Conservation (phyloP, 345 rosid genomes). For the Syzygium oleosum region DNA sequence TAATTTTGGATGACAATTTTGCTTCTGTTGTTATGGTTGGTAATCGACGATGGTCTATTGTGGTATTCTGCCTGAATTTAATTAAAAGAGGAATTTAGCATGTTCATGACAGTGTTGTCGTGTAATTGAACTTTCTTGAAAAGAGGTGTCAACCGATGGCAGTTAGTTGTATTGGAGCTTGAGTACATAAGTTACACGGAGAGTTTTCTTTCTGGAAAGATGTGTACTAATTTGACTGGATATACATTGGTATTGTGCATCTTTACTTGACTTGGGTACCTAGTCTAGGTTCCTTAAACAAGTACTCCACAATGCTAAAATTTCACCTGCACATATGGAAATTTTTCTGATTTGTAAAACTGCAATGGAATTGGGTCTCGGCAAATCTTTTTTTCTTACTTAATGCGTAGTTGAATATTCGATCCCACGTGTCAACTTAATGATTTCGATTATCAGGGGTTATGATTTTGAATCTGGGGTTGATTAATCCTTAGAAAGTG, state of each 20-base stretch:
- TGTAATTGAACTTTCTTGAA: not conserved
- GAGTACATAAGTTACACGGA: not conserved
- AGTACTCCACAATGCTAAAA: not conserved
- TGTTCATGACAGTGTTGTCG: not conserved
- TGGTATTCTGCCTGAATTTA: not conserved
- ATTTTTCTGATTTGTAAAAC: not conserved
- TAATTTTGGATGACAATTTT: constrained; percentile 94
- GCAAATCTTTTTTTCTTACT: not conserved
- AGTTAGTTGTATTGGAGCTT: not conserved
- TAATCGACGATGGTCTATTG: not conserved
- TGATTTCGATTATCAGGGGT: fast-evolving
- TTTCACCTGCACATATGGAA: not conserved
- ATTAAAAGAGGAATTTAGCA: not conserved
- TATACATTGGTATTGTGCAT: not conserved
- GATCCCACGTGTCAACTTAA: not conserved
- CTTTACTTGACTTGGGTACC: not conserved
- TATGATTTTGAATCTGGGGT: not conserved
- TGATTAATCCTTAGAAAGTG: not conserved
- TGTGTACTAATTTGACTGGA: not conserved
- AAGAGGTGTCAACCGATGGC: not conserved
- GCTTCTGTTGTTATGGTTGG: constrained; percentile 91
- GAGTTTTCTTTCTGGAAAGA: not conserved
- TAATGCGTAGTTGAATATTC: not conserved
- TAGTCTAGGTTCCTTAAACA: not conserved
- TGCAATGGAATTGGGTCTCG: not conserved